A percentile compares a stretch with the other conserved stretches of the same genome.
phyloP scores from a whole-genome alignment of 345 rosid species.

The Reutealis trisperma region DNA sequence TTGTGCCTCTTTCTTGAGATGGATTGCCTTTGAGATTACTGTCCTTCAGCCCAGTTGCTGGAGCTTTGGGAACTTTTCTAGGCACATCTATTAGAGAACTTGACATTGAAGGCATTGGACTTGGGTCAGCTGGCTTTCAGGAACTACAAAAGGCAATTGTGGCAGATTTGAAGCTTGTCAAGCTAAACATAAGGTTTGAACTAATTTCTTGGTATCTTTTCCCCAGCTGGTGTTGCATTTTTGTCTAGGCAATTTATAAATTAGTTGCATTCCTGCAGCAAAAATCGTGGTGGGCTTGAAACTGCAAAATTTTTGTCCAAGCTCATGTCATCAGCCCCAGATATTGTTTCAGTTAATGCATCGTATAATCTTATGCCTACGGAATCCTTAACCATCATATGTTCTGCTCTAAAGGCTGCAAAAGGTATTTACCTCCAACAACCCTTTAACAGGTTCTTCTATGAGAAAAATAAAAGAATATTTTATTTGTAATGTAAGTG shows the following conservation, averaged over 20 bases:
- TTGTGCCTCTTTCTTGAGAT: slow-evolving; percentile 14
- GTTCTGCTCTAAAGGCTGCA: slow-evolving; percentile 53
- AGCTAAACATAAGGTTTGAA: slow-evolving; percentile 71
- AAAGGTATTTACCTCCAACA: slow-evolving; percentile 42
- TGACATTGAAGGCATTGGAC: slow-evolving; percentile 74
- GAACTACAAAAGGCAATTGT: slow-evolving; percentile 44
- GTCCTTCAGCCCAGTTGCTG: slow-evolving; percentile 60
- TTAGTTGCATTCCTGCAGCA: slow-evolving; percentile 46
- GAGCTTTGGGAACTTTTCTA: slow-evolving; percentile 53
- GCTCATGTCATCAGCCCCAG: slow-evolving; percentile 62
- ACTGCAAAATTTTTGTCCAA: slow-evolving; percentile 71
- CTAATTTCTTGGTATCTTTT: slow-evolving; percentile 15
- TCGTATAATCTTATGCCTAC: slow-evolving; percentile 79
- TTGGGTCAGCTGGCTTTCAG: slow-evolving; percentile 72
- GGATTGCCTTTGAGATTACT: slow-evolving; percentile 22
- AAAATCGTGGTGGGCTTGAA: slow-evolving; percentile 84
- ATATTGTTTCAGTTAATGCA: slow-evolving; percentile 55
- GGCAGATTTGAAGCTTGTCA: slow-evolving; percentile 46
- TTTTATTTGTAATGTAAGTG: neutral
- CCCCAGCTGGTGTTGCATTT: neutral
- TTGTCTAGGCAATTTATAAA: neutral
- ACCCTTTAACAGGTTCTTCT: neutral
- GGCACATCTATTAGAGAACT: slow-evolving; percentile 47
- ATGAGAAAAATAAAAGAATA: neutral
- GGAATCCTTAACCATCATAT: slow-evolving; percentile 61